Evolutionary conservation across 1,284 basidiomycete species (phyloP).

Genomic region (Cryptococcus sp.): DNA sequence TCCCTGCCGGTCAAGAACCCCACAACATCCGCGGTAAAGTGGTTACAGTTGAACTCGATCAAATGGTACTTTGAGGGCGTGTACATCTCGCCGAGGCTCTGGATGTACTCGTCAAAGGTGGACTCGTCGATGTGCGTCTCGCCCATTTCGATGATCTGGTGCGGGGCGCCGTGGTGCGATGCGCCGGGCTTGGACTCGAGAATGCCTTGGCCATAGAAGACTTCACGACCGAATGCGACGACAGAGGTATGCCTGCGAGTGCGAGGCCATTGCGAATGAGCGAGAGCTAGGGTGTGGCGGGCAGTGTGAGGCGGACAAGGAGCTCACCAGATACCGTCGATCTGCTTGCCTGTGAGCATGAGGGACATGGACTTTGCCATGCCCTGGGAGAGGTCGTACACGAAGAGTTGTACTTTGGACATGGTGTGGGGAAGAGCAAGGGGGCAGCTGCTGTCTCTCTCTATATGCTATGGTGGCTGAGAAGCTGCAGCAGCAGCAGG

Average conservation of each 20-base stretch:
- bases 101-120: conserved; percentile 76
- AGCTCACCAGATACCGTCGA: conserved; percentile 79
- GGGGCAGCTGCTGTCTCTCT: too few relatives aligned
- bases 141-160: conserved; percentile 74
- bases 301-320: background rate
- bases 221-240: conserved; percentile 77
- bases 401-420: conserved; percentile 67
- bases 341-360: conserved; percentile 76
- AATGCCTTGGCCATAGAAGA: conserved; percentile 88
- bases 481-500: too few relatives aligned
- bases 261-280: background rate
- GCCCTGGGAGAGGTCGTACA: conserved; percentile 86
- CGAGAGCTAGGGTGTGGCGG: background rate
- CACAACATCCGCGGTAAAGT: conserved; percentile 81
- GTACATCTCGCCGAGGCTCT: conserved; percentile 70
- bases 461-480: too few relatives aligned
- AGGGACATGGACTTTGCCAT: conserved; percentile 70
- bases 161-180: conserved; percentile 76
- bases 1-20: conserved; percentile 76
- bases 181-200: conserved; percentile 61
- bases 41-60: conserved; percentile 71
- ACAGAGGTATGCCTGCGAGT: conserved; percentile 70
- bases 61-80: conserved; percentile 90
- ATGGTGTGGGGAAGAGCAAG: too few relatives aligned
- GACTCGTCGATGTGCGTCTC: conserved; percentile 75